These are phyloP conservation scores for Vigna angularis DNA, from an alignment of 306 rosid species.

Conservation along the genomic window DNA sequence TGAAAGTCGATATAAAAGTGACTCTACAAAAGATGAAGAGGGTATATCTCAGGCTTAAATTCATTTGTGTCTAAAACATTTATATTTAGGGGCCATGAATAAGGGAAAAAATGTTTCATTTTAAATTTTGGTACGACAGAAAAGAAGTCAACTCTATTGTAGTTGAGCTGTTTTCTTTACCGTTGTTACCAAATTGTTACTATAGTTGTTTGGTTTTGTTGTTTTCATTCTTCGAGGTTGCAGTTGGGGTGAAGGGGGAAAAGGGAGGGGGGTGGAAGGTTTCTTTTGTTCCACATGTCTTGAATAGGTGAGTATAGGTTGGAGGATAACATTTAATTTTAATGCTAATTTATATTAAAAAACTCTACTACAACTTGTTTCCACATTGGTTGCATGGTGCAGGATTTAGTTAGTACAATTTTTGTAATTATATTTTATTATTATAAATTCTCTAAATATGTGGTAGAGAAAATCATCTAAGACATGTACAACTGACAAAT, in stretches of 20 bases:
- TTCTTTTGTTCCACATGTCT: not conserved
- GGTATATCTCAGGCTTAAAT: conserved; percentile 54
- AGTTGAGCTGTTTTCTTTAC: not conserved
- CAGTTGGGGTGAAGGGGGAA: not conserved
- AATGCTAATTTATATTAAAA: not conserved
- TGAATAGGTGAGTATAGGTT: not conserved
- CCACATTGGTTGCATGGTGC: not conserved
- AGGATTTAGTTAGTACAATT: not conserved
- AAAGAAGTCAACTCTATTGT: not conserved
- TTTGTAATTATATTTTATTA: conserved; percentile 12
- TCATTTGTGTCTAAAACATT: conserved; percentile 12
- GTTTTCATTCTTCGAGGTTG: conserved; percentile 15
- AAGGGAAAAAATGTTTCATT: conserved; percentile 27
- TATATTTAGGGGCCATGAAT: conserved; percentile 11
- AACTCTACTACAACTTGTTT: not conserved
- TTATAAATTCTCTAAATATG: not conserved
- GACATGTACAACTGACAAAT: not conserved
- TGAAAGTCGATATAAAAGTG: conserved; percentile 68
- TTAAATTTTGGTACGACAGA: conserved; percentile 1
- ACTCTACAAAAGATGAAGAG: conserved; percentile 85
- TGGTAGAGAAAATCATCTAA: conserved; percentile 1
- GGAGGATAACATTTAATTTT: not conserved
- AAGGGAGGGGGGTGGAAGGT: no score
- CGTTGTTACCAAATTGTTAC: not conserved
- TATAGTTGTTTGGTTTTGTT: not conserved